Conservation (phyloP, 2,329 filamentous ascomycete species). For the Colletotrichum horii region DNA sequence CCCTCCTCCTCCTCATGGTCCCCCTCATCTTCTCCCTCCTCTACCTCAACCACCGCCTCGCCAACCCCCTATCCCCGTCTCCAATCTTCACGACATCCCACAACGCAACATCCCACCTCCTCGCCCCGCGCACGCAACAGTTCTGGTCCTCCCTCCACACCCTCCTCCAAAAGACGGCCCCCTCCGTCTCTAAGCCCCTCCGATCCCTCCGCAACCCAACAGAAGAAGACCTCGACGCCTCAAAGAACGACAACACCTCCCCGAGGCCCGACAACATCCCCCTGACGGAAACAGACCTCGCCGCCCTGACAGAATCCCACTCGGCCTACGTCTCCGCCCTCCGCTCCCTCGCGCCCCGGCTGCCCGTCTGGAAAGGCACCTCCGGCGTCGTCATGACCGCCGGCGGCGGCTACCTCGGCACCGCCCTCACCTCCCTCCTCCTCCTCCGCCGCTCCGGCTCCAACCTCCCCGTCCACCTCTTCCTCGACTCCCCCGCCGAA, state of each 20-base stretch:
- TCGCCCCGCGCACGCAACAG: not conserved
- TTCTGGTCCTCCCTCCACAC: conserved; percentile 17
- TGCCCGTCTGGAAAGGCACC: conserved; percentile 34
- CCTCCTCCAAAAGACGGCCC: not conserved
- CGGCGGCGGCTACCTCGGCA: conserved; percentile 50
- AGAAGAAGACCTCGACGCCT: conserved; percentile 10
- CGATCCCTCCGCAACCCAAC: not conserved
- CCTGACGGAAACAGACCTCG: not conserved
- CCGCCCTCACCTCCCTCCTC: conserved; percentile 53
- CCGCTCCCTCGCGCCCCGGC: conserved; percentile 32
- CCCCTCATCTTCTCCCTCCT: not conserved
- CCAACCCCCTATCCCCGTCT: not conserved
- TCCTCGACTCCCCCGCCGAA: conserved; percentile 35
- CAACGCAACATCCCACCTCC: conserved; percentile 12
- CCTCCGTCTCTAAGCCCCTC: not conserved
- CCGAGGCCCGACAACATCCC: conserved; percentile 17
- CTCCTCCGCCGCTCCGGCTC: conserved; percentile 58
- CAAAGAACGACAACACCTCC: not conserved
- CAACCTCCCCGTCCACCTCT: conserved; percentile 48
- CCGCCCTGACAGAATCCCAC: conserved; percentile 5
- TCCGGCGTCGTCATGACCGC: conserved; percentile 57
- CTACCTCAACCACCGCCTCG: not conserved
- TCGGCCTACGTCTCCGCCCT: conserved; percentile 35
- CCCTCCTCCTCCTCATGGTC: not conserved
- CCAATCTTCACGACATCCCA: not conserved